These are phyloP conservation scores for Kodamaea anthophila DNA, from an alignment of 1,139 yeast genomes.

Conservation along the genomic window DNA sequence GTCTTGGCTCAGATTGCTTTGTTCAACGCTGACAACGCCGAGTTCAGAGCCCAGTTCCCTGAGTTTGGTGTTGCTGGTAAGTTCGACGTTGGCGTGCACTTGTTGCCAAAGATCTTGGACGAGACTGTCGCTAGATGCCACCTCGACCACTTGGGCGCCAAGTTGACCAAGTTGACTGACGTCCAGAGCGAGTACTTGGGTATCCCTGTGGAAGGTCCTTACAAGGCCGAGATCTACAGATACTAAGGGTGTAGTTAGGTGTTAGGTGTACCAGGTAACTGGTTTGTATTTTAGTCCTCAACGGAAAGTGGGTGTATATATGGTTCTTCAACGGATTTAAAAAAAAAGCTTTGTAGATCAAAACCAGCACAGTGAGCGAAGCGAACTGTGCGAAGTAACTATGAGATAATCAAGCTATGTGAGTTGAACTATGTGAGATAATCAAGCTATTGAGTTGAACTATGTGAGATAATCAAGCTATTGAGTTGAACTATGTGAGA, in stretches of 20 bases:
- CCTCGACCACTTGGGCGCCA: slow-evolving; percentile 91
- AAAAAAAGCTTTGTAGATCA: too few species aligned
- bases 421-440: too few species aligned
- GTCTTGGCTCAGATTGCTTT: slow-evolving; percentile 98
- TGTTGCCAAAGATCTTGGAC: slow-evolving; percentile 96
- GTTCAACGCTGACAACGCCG: slow-evolving; percentile 81
- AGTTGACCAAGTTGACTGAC: slow-evolving; percentile 68
- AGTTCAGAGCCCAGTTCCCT: slow-evolving; percentile 74
- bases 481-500: too few species aligned
- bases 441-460: too few species aligned
- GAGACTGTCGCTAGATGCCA: slow-evolving; percentile 99
- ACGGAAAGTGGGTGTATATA: slow-evolving; percentile 16
- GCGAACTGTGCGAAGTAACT: too few species aligned
- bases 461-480: too few species aligned
- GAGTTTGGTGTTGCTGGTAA: slow-evolving; percentile 94
- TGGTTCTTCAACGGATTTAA: slow-evolving; percentile 36
- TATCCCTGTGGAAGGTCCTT: slow-evolving; percentile 92
- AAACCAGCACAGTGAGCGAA: too few species aligned
- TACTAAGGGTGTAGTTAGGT: too few species aligned
- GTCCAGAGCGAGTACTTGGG: slow-evolving; percentile 96
- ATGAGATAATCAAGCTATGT: too few species aligned
- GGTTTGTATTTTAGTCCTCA: slow-evolving; percentile 10
- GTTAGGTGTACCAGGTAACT: too few species aligned
- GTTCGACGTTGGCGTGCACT: slow-evolving; percentile 89
- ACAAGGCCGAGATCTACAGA: slow-evolving; percentile 98